A percentile compares a stretch with the other conserved stretches of the same genome.
Evolutionary conservation across 1,139 yeast genomes (phyloP).

Genomic region (Yamadazyma triangularis): DNA sequence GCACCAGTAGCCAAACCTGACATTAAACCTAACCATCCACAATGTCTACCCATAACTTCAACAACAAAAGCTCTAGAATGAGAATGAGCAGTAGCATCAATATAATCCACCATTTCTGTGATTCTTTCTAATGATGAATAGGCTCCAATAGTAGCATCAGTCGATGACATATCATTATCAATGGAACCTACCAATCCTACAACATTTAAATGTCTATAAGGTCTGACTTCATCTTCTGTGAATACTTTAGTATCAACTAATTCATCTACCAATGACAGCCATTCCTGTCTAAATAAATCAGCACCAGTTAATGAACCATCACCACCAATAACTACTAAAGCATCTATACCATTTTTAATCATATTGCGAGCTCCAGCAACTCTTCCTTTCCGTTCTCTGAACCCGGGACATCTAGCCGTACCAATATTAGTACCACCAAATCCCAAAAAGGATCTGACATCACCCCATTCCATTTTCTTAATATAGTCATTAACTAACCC

Average conservation of each 20-base stretch:
- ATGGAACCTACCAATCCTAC: slow-evolving; percentile 81
- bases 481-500: slow-evolving; percentile 62
- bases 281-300: slow-evolving; percentile 69
- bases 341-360: slow-evolving; percentile 71
- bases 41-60: slow-evolving; percentile 89
- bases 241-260: slow-evolving; percentile 47
- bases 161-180: slow-evolving; percentile 79
- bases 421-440: slow-evolving; percentile 82
- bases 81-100: slow-evolving; percentile 80
- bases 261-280: slow-evolving; percentile 71
- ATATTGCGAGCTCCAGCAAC: slow-evolving; percentile 64
- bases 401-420: slow-evolving; percentile 70
- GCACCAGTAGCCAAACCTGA: slow-evolving; percentile 82
- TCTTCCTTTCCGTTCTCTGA: slow-evolving; percentile 66
- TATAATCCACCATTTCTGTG: slow-evolving; percentile 73
- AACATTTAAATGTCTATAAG: slow-evolving; percentile 57
- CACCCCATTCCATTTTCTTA: slow-evolving; percentile 69
- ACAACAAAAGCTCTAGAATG: slow-evolving; percentile 81
- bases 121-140: slow-evolving; percentile 74
- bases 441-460: slow-evolving; percentile 69
- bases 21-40: slow-evolving; percentile 85
- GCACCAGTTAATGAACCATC: slow-evolving; percentile 86
- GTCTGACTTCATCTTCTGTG: slow-evolving; percentile 46
- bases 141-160: slow-evolving; percentile 82
- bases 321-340: slow-evolving; percentile 79